Conservation (phyloP, 2,329 filamentous ascomycete species). For the Leptosphaerulina australis region DNA sequence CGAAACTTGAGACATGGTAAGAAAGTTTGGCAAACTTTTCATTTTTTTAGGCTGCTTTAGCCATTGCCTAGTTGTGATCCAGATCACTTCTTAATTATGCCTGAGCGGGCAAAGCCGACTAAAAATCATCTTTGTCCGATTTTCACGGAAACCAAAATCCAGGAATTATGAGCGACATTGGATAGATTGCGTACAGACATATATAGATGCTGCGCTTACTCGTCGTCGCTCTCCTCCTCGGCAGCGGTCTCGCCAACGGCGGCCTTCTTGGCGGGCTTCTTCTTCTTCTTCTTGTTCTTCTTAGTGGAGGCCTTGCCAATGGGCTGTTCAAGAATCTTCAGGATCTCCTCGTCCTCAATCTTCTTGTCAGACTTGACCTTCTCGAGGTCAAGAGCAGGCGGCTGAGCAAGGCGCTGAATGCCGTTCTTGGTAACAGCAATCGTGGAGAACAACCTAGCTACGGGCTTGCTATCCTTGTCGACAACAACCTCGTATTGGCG, state of each 20-base stretch:
- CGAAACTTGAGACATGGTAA: constrained; percentile 2
- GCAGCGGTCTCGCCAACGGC: constrained; percentile 56
- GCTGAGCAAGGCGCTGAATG: constrained; percentile 80
- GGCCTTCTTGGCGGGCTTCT: constrained; percentile 73
- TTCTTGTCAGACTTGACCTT: constrained; percentile 97
- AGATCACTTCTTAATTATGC: background rate
- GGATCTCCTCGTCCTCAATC: constrained; percentile 92
- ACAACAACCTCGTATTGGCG: constrained; percentile 95
- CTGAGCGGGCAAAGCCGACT: constrained; percentile 12
- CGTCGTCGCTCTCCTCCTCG: constrained; percentile 47
- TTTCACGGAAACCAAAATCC: background rate
- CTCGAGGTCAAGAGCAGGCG: constrained; percentile 75
- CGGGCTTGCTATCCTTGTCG: constrained; percentile 85
- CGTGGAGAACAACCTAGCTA: constrained; percentile 87
- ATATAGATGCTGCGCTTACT: constrained; percentile 25
- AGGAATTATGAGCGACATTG: background rate
- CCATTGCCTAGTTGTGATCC: constrained; percentile 13
- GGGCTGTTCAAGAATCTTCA: constrained; percentile 91
- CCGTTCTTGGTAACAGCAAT: constrained; percentile 98
- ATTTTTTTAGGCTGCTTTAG: constrained; percentile 24
- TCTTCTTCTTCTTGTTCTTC: constrained; percentile 83
- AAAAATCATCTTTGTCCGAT: constrained; percentile 7
- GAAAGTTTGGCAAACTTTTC: constrained; percentile 18
- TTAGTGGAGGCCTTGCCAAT: constrained; percentile 69
- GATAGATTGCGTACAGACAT: constrained; percentile 3